Evolutionary conservation across 208 protist genomes (phyloP), one percentile per base, ranked within the genome.

Genomic region (Trypanosoma brucei): DNA sequence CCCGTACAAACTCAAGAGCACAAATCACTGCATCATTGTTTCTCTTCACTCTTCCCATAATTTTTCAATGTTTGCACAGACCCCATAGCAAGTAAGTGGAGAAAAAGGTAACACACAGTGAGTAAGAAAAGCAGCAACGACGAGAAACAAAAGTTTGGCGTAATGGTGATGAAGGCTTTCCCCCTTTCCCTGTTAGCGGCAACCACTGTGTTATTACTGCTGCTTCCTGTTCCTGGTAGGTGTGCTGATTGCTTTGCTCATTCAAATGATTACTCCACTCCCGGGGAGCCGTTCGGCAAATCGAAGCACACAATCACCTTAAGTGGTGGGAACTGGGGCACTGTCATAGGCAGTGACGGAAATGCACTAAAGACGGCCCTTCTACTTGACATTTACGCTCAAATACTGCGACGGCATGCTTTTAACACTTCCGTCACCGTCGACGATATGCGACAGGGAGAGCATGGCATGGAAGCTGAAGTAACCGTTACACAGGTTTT

Each of bases 381-480:
- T 44, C 31, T 56, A 4, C 36, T 11, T 2, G 66, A 72, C 39
- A 39, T 72, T 11, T 31, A 40, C 3, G n/a, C 13, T 11, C 49
- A 65, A 22, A 4, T 72, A 36, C 13, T 38, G 33, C 49, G 66
- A n/a, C 40, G 14, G 37, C 54, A 56, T 40, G 37, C 52, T 9
- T 72, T 72, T 34, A 42, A 61, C 37, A 72, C 66, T 37, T 49
- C 52, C 30, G 45, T 65, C 42, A 59, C 34, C 38, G 39, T 72
- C n/a, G 3, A 3, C 0, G 62, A 39, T 7, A 3, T 72, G 3
- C 2, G 2, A 4, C 6, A 34, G 3, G 14, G 14, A 49, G 49
- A 33, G 42, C 33, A 53, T 3, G 3, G 22, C 9, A n/a, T 72
- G 38, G 3, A 55, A 34, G 59, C 33, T 3, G 22, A 34, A 39